Conservation (phyloP, 495 filamentous ascomycete genomes). For the Umbilicaria muhlenbergii region DNA sequence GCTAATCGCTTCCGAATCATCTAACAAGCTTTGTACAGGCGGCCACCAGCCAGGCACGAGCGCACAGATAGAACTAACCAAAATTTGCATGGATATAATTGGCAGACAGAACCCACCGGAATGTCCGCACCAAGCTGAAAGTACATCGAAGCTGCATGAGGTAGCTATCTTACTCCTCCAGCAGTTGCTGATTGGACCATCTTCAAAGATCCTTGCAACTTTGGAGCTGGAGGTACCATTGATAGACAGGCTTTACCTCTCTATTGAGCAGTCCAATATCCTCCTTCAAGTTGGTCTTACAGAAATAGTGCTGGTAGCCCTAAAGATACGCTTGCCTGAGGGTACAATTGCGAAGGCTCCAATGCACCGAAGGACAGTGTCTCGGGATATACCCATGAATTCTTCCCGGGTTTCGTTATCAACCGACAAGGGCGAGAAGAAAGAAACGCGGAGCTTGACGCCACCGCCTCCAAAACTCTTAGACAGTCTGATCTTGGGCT, state of each 20-base stretch:
- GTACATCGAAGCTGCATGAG: slow-evolving; percentile 36
- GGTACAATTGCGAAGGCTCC: slow-evolving; percentile 9
- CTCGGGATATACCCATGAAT: slow-evolving; percentile 30
- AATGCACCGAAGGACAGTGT: slow-evolving; percentile 26
- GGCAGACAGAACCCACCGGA: no score
- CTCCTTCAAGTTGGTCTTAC: slow-evolving; percentile 61
- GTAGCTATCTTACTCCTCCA: slow-evolving; percentile 55
- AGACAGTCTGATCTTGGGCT: slow-evolving; percentile 67
- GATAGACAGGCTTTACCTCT: slow-evolving; percentile 50
- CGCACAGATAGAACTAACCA: slow-evolving; percentile 1
- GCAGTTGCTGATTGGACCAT: slow-evolving; percentile 59
- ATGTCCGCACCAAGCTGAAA: neutral
- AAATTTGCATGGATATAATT: slow-evolving; percentile 4
- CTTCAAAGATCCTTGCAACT: slow-evolving; percentile 44
- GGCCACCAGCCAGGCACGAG: neutral
- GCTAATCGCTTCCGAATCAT: no score
- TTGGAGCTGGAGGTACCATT: slow-evolving; percentile 58
- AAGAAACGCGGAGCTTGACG: slow-evolving; percentile 18
- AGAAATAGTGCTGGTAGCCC: slow-evolving; percentile 53
- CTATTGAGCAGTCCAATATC: slow-evolving; percentile 43
- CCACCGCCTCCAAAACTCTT: slow-evolving; percentile 60
- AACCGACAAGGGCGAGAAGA: slow-evolving; percentile 30
- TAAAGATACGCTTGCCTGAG: slow-evolving; percentile 47
- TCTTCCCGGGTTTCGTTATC: slow-evolving; percentile 32
- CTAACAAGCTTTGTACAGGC: neutral